Evolutionary conservation across 345 rosid genomes (phyloP).

Genomic region (Turritis glabra): DNA sequence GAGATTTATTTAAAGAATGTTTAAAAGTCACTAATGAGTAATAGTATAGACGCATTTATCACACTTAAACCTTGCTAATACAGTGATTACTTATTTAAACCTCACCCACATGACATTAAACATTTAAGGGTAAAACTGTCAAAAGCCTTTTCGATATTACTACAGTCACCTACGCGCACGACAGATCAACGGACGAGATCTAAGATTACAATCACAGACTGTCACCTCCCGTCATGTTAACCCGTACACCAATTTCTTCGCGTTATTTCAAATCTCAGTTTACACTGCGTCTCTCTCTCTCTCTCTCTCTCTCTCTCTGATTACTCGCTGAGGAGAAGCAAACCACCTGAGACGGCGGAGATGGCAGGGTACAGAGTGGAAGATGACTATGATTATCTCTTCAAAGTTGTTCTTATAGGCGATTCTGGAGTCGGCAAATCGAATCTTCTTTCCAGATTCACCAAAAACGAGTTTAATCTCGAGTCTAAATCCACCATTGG

Average conservation of each 20-base stretch:
- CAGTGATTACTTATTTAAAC: background rate
- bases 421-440: conserved; percentile 79
- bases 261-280: conserved; percentile 41
- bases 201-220: conserved; percentile 5
- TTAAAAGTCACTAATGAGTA: background rate
- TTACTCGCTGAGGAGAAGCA: conserved; percentile 18
- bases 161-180: background rate
- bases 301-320: conserved; percentile 13
- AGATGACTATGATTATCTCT: conserved; percentile 64
- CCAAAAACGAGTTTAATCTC: conserved; percentile 67
- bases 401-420: conserved; percentile 67
- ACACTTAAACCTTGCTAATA: background rate
- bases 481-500: conserved; percentile 83
- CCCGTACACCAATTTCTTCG: conserved; percentile 6
- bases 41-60: background rate
- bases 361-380: conserved; percentile 57
- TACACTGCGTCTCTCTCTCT: conserved; percentile 24
- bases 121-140: background rate
- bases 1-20: no score
- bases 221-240: conserved; percentile 24
- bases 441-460: conserved; percentile 63
- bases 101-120: conserved; percentile 5
- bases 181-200: conserved; percentile 28
- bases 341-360: conserved; percentile 26
- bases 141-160: background rate